Conservation (phyloP, 2,329 filamentous ascomycete species). For the Xylaria sp. region DNA sequence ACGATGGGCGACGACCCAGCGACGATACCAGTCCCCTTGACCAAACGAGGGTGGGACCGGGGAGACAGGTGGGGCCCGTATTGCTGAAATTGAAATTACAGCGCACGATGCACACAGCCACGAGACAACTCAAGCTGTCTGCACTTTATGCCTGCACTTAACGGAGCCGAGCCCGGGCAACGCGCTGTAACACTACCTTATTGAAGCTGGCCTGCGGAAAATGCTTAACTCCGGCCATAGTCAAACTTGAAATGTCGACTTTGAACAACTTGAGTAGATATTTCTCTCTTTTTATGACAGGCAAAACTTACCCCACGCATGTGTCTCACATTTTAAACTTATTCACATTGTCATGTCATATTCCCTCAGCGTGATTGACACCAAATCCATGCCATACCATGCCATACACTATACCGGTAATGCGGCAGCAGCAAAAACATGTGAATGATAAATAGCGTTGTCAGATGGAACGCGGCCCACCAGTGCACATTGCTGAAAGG, state of each 20-base stretch:
- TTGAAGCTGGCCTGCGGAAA: not conserved
- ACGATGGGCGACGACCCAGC: not conserved
- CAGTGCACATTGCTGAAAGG: not conserved
- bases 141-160: not conserved
- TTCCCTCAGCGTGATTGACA: not conserved
- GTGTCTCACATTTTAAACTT: not conserved
- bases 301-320: slow-evolving; percentile 2
- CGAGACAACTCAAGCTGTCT: slow-evolving; percentile 1
- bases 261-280: not conserved
- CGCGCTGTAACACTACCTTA: not conserved
- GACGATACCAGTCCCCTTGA: not conserved
- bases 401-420: not conserved
- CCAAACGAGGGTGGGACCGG: not conserved
- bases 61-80: slow-evolving; percentile 6
- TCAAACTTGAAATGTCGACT: slow-evolving; percentile 1
- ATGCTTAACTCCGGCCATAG: not conserved
- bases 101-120: slow-evolving; percentile 31
- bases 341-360: not conserved
- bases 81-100: slow-evolving; percentile 32
- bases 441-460: not conserved
- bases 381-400: not conserved
- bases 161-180: not conserved
- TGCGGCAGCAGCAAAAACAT: not conserved
- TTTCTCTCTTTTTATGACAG: not conserved
- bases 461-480: not conserved